Conservation (phyloP, 768 basidiomycete species). For the Boletus edulis region DNA sequence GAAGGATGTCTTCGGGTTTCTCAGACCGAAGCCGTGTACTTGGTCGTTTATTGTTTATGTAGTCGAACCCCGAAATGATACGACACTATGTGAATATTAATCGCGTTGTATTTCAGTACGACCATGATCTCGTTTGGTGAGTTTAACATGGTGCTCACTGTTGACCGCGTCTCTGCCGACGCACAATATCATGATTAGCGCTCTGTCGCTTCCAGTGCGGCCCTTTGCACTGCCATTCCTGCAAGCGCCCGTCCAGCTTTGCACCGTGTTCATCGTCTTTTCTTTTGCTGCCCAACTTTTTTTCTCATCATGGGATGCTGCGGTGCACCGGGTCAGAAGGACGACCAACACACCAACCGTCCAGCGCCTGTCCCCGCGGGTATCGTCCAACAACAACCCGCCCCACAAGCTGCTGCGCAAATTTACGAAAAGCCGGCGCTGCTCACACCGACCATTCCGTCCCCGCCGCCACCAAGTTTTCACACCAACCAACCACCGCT, state of each 20-base stretch:
- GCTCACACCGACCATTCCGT: slow-evolving; percentile 39
- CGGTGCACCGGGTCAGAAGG: slow-evolving; percentile 42
- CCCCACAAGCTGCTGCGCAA: slow-evolving; percentile 34
- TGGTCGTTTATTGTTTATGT: too few species aligned
- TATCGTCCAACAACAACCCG: slow-evolving; percentile 54
- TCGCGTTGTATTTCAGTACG: too few species aligned
- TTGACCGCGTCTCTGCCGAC: neutral
- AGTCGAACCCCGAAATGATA: too few species aligned
- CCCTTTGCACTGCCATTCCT: slow-evolving; percentile 11
- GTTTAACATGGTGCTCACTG: too few species aligned
- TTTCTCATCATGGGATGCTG: slow-evolving; percentile 59
- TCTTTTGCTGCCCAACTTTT: neutral
- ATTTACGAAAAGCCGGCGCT: slow-evolving; percentile 41
- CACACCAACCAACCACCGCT: slow-evolving; percentile 21
- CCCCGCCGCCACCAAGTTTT: slow-evolving; percentile 45
- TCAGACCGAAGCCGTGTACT: too few species aligned
- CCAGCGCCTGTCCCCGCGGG: slow-evolving; percentile 27
- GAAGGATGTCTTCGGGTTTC: too few species aligned
- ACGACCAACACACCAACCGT: slow-evolving; percentile 35
- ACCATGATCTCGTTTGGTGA: too few species aligned
- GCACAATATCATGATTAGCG: neutral
- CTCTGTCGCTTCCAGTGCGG: slow-evolving; percentile 4
- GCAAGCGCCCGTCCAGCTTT: slow-evolving; percentile 7
- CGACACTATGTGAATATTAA: too few species aligned
- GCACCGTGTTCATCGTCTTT: too few species aligned